A percentile compares a stretch with the other conserved stretches of the same genome.
phyloP scores from a whole-genome alignment of 1,284 basidiomycete species.

The Xerocomus minutiporus region DNA sequence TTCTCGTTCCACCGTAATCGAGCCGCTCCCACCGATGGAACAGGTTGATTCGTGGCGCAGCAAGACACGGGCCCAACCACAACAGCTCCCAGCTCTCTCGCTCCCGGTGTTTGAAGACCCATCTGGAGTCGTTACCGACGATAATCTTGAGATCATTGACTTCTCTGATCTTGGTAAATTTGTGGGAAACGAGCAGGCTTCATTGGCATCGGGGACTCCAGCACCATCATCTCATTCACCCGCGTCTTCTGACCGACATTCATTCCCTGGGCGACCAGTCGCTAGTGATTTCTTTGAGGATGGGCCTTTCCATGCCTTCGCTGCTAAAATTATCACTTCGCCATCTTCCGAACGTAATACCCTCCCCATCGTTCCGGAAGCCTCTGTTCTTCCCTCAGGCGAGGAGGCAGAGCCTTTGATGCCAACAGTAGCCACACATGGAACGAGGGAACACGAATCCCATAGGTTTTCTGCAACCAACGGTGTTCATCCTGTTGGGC shows the following conservation, averaged over 20 bases:
- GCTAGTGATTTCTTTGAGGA: slow-evolving; percentile 71
- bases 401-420: slow-evolving; percentile 9
- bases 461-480: slow-evolving; percentile 20
- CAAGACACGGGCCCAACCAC: slow-evolving; percentile 37
- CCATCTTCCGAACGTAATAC: slow-evolving; percentile 15
- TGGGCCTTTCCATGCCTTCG: slow-evolving; percentile 30
- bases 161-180: slow-evolving; percentile 72
- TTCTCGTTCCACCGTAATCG: slow-evolving; percentile 20
- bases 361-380: slow-evolving; percentile 21
- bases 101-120: slow-evolving; percentile 42
- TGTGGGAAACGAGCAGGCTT: slow-evolving; percentile 38
- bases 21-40: slow-evolving; percentile 30
- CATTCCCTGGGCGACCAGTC: slow-evolving; percentile 41
- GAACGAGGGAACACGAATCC: slow-evolving; percentile 18
- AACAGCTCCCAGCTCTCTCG: slow-evolving; percentile 27
- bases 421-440: slow-evolving; percentile 5
- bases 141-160: slow-evolving; percentile 70
- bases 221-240: slow-evolving; percentile 18
- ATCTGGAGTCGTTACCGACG: slow-evolving; percentile 46
- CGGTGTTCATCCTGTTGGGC: slow-evolving; percentile 11
- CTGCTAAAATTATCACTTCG: slow-evolving; percentile 33
- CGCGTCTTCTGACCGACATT: slow-evolving; percentile 15
- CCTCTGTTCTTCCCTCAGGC: slow-evolving; percentile 5
- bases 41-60: slow-evolving; percentile 62
- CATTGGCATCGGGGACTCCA: slow-evolving; percentile 11